These are phyloP conservation scores for Hypoxylon intermedium DNA, from an alignment of 495 filamentous ascomycete genomes.

Conservation along the genomic window DNA sequence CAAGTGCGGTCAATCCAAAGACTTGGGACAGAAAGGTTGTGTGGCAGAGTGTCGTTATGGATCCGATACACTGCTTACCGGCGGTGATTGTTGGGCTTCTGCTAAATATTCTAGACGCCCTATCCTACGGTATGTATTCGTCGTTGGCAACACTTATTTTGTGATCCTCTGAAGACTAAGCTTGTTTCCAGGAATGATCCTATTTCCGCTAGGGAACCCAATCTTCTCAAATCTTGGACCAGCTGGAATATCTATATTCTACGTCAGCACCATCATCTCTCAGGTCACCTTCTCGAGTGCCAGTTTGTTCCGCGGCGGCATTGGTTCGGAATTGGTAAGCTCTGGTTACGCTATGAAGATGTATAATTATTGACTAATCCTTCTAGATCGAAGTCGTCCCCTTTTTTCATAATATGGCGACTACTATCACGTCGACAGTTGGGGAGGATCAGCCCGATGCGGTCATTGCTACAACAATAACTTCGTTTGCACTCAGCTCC, in stretches of 20 bases:
- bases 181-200: constrained; percentile 74
- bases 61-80: constrained; percentile 74
- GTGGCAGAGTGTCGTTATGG: constrained; percentile 67
- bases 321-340: constrained; percentile 92
- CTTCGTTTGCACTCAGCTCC: constrained; percentile 88
- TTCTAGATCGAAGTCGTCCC: constrained; percentile 90
- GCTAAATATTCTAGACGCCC: constrained; percentile 89
- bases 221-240: constrained; percentile 84
- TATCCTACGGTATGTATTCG: constrained; percentile 85
- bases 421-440: constrained; percentile 78
- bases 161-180: constrained; percentile 11
- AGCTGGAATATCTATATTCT: constrained; percentile 98
- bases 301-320: constrained; percentile 87
- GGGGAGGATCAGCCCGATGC: constrained; percentile 82
- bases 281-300: constrained; percentile 92
- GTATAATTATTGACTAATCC: constrained; percentile 5
- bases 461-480: constrained; percentile 89
- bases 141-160: background rate
- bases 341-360: background rate
- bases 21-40: constrained; percentile 72
- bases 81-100: constrained; percentile 87
- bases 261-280: constrained; percentile 93
- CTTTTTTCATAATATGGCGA: constrained; percentile 97
- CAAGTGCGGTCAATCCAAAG: constrained; percentile 62
- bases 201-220: constrained; percentile 87